Conservation (phyloP, 768 basidiomycete genomes). For the Piloderma croceum region DNA sequence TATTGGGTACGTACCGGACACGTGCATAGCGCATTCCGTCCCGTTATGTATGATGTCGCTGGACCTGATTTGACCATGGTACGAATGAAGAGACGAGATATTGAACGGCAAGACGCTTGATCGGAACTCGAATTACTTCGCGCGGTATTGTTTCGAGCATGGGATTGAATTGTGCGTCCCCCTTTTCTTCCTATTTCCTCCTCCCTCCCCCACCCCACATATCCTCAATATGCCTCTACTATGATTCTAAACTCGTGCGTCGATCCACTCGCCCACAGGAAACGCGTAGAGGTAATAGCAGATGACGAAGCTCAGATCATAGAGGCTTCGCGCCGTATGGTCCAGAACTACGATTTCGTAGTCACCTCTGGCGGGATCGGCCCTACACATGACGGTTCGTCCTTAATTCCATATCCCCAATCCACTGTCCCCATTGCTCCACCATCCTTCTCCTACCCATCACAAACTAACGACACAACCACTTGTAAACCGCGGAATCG, state of each 20-base stretch:
- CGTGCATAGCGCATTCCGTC: not conserved
- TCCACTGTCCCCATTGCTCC: not conserved
- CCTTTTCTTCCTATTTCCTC: not conserved
- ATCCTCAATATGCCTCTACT: no score
- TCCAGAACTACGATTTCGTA: slow-evolving; percentile 80
- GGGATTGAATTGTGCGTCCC: slow-evolving; percentile 66
- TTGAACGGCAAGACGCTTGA: slow-evolving; percentile 89
- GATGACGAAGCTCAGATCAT: slow-evolving; percentile 88
- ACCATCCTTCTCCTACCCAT: slow-evolving; percentile 2
- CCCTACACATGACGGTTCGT: slow-evolving; percentile 80
- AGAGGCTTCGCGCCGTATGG: slow-evolving; percentile 81
- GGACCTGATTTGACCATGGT: not conserved
- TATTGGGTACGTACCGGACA: slow-evolving; percentile 59
- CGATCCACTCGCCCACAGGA: slow-evolving; percentile 42
- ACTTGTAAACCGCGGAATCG: not conserved
- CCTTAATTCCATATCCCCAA: not conserved
- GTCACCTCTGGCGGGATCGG: slow-evolving; percentile 90
- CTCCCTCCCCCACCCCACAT: no score
- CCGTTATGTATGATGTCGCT: no score
- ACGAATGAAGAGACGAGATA: slow-evolving; percentile 68
- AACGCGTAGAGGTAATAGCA: slow-evolving; percentile 85
- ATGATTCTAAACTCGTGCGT: no score
- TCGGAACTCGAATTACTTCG: slow-evolving; percentile 80
- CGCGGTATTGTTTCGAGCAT: slow-evolving; percentile 83
- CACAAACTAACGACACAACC: not conserved